A percentile compares a stretch with the other conserved stretches of the same genome.
Conservation (phyloP, 2,329 filamentous ascomycete genomes). For the Colletotrichum sp. region DNA sequence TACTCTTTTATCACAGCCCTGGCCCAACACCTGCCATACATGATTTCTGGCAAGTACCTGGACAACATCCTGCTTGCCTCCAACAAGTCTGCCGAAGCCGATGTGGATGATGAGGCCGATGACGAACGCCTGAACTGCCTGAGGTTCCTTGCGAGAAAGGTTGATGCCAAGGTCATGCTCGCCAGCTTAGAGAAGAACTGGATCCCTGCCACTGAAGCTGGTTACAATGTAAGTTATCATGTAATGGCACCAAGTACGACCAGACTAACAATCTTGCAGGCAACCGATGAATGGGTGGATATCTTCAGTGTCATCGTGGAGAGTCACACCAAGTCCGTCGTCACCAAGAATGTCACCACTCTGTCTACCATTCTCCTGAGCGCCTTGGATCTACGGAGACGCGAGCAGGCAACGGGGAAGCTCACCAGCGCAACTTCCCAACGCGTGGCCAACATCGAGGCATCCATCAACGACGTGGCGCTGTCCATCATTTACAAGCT, state of each 20-base stretch:
- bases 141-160: conserved; percentile 75
- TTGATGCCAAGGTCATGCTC: conserved; percentile 80
- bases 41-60: conserved; percentile 79
- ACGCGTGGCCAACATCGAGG: conserved; percentile 62
- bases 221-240: conserved; percentile 61
- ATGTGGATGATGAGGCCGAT: conserved; percentile 65
- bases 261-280: conserved; percentile 44
- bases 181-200: conserved; percentile 76
- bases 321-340: conserved; percentile 76
- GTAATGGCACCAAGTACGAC: not conserved
- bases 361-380: conserved; percentile 71
- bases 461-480: conserved; percentile 69
- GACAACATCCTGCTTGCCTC: conserved; percentile 75
- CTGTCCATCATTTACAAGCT: conserved; percentile 96
- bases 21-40: conserved; percentile 85
- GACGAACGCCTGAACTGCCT: conserved; percentile 73
- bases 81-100: conserved; percentile 70
- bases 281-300: conserved; percentile 71
- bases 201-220: conserved; percentile 64
- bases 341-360: conserved; percentile 75
- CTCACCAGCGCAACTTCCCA: conserved; percentile 44
- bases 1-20: conserved; percentile 82
- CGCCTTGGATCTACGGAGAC: conserved; percentile 69
- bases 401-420: conserved; percentile 53
- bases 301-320: conserved; percentile 75